These are phyloP conservation scores for Penicillium sp. DNA, from an alignment of 2,329 filamentous ascomycete species.

Conservation along the genomic window DNA sequence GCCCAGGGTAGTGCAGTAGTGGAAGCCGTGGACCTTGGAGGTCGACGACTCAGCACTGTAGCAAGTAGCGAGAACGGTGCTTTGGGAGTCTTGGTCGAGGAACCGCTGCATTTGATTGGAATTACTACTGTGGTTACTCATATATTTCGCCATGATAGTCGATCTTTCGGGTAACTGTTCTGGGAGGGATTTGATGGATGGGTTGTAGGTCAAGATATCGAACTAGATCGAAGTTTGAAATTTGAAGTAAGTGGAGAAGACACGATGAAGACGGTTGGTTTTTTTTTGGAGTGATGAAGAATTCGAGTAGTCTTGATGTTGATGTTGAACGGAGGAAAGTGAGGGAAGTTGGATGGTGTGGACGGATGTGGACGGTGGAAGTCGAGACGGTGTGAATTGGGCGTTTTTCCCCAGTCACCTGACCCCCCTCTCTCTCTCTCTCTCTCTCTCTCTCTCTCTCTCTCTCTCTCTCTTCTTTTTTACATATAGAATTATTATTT, in stretches of 20 bases:
- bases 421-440: neutral
- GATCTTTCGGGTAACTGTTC: slow-evolving; percentile 10
- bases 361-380: neutral
- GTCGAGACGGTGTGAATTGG: slow-evolving; percentile 1
- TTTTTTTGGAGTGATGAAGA: neutral
- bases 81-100: slow-evolving; percentile 50
- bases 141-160: slow-evolving; percentile 47
- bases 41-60: slow-evolving; percentile 74
- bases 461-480: neutral
- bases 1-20: slow-evolving; percentile 93
- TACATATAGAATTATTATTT: neutral
- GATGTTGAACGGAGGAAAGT: slow-evolving; percentile 1
- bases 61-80: slow-evolving; percentile 85
- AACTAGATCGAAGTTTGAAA: neutral
- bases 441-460: no score
- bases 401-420: slow-evolving; percentile 13
- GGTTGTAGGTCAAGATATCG: slow-evolving; percentile 7
- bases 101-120: slow-evolving; percentile 59
- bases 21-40: slow-evolving; percentile 74
- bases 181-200: slow-evolving; percentile 4
- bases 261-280: slow-evolving; percentile 8
- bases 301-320: slow-evolving; percentile 2
- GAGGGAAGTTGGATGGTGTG: no score
- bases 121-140: slow-evolving; percentile 73
- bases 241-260: slow-evolving; percentile 1